A percentile compares a stretch with the other conserved stretches of the same genome.
Evolutionary conservation across 805 yeast genomes (phyloP).

Genomic region (Starmerella potacharoeniae): DNA sequence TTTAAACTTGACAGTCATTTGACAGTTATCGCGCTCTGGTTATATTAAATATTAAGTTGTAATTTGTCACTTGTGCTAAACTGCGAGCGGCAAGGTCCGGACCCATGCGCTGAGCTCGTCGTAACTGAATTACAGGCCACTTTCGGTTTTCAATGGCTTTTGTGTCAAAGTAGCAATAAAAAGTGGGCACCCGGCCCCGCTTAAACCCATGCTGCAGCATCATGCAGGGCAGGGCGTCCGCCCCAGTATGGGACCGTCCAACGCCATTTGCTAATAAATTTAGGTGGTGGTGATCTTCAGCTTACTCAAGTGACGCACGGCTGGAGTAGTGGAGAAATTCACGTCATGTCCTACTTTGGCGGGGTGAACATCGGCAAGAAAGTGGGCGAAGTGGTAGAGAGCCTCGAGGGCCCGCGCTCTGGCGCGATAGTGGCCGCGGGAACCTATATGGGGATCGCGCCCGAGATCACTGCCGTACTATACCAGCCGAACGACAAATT

Average conservation of each 20-base stretch:
- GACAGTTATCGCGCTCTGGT: too few species aligned
- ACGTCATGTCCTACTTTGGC: constrained; percentile 16
- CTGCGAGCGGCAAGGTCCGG: too few species aligned
- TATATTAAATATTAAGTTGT: background rate
- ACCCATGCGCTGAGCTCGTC: too few species aligned
- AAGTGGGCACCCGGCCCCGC: too few species aligned
- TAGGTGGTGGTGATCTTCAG: background rate
- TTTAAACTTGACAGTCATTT: too few species aligned
- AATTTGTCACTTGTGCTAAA: background rate
- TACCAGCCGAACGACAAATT: constrained; percentile 57
- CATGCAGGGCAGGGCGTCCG: background rate
- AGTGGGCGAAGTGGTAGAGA: background rate
- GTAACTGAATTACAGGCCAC: too few species aligned
- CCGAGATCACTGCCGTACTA: constrained; percentile 71
- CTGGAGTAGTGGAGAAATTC: background rate
- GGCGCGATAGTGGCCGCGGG: constrained; percentile 3
- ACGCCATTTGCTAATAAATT: background rate
- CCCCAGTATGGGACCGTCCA: too few species aligned
- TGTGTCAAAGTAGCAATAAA: too few species aligned
- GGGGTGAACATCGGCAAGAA: constrained; percentile 5
- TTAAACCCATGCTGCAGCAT: background rate
- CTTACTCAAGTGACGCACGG: background rate
- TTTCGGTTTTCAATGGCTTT: too few species aligned
- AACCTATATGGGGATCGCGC: constrained; percentile 22
- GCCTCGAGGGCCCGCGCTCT: background rate